A percentile compares a stretch with the other conserved stretches of the same genome.
phyloP scores from a whole-genome alignment of 768 basidiomycete genomes.

The Neoboletus magnificus region DNA sequence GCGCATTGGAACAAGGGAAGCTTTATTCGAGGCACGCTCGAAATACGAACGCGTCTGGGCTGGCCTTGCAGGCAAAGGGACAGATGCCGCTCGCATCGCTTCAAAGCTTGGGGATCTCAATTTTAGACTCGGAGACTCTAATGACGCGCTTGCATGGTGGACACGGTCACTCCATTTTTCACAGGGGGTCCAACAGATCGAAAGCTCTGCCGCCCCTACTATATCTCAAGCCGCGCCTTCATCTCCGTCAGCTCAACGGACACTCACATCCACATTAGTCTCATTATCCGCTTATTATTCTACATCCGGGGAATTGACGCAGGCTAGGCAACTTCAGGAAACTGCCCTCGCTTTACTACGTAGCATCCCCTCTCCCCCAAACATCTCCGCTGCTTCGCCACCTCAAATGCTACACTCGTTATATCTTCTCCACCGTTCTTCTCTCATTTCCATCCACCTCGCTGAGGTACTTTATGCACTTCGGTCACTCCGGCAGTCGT shows the following conservation, averaged over 20 bases:
- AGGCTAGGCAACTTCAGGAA: slow-evolving; percentile 59
- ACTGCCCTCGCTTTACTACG: slow-evolving; percentile 52
- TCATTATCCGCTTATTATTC: slow-evolving; percentile 74
- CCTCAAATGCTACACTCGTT: slow-evolving; percentile 62
- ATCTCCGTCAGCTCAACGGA: slow-evolving; percentile 63
- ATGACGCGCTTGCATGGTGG: slow-evolving; percentile 70
- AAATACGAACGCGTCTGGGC: slow-evolving; percentile 61
- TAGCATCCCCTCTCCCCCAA: slow-evolving; percentile 46
- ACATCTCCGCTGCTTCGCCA: slow-evolving; percentile 43
- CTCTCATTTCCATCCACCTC: slow-evolving; percentile 69
- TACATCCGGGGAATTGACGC: slow-evolving; percentile 48
- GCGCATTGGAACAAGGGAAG: slow-evolving; percentile 50
- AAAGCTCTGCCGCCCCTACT: slow-evolving; percentile 17
- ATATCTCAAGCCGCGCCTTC: slow-evolving; percentile 43
- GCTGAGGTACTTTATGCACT: slow-evolving; percentile 67
- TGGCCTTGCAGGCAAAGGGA: slow-evolving; percentile 36
- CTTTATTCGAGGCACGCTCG: slow-evolving; percentile 50
- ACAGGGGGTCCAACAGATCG: slow-evolving; percentile 28
- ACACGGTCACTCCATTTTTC: slow-evolving; percentile 49
- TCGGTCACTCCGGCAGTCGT: slow-evolving; percentile 38
- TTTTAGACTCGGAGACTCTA: slow-evolving; percentile 48
- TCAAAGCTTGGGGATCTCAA: slow-evolving; percentile 67
- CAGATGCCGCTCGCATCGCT: slow-evolving; percentile 53
- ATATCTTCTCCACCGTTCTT: slow-evolving; percentile 68
- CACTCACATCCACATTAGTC: slow-evolving; percentile 56